Percentiles rank a stretch among this genome's conserved stretches.
Evolutionary conservation across 768 basidiomycete genomes (phyloP).

Genomic region (Tubosaeta brunneosetosa): DNA sequence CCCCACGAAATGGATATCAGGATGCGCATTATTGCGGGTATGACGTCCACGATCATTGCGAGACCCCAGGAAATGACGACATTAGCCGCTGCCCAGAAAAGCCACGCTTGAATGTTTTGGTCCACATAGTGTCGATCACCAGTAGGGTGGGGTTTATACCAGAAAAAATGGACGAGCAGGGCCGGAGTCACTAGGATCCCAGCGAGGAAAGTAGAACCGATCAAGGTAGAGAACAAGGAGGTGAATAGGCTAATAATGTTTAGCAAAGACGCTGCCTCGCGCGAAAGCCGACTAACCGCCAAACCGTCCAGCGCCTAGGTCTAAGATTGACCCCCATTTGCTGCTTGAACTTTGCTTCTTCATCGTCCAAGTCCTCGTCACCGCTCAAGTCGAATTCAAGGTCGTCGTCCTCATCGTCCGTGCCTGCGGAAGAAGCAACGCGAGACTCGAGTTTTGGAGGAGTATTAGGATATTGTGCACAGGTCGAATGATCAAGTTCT

Average conservation of each 20-base stretch:
- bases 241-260: slow-evolving; percentile 46
- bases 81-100: slow-evolving; percentile 79
- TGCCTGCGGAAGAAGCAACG: slow-evolving; percentile 43
- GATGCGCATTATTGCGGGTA: slow-evolving; percentile 52
- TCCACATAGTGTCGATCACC: slow-evolving; percentile 54
- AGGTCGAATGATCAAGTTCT: slow-evolving; percentile 29
- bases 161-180: slow-evolving; percentile 63
- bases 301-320: slow-evolving; percentile 45
- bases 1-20: slow-evolving; percentile 64
- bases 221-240: slow-evolving; percentile 64
- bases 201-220: slow-evolving; percentile 67
- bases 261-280: background rate
- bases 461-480: slow-evolving; percentile 20
- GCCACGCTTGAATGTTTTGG: slow-evolving; percentile 70
- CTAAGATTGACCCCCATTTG: slow-evolving; percentile 50
- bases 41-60: slow-evolving; percentile 64
- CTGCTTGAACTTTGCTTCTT: slow-evolving; percentile 62
- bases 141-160: slow-evolving; percentile 58
- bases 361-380: slow-evolving; percentile 70
- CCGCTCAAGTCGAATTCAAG: slow-evolving; percentile 73
- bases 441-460: slow-evolving; percentile 34
- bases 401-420: slow-evolving; percentile 57
- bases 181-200: slow-evolving; percentile 57
- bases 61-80: slow-evolving; percentile 76
- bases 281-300: slow-evolving; percentile 40